Evolutionary conservation across 176 grass and related monocot species (phyloP), one percentile per base, ranked within the genome.

Genomic region (Elaeis guineensis): DNA sequence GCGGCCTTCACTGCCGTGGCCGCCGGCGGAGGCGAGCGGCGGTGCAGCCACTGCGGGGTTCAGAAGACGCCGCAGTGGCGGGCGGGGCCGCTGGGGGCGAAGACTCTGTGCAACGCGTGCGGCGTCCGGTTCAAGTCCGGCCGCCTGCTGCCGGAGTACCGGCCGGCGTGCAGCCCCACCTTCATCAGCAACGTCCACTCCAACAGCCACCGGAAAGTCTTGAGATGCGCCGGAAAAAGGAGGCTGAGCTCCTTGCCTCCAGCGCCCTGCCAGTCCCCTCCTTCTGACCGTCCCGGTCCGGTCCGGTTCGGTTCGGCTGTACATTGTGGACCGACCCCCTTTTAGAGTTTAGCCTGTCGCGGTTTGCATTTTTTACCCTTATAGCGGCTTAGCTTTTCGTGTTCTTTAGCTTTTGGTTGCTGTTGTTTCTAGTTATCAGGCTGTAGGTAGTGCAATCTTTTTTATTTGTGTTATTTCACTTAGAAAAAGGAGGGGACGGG

Each of bases 41-140:
- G 93, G 55, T 98, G 93, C 84, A 92, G 81, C 72, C 87, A 98
- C 93, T 92, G 93, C 58, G 87, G 87, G 17, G 93, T 85, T 4
- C 82, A 92, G 58, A 98, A 98, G 79, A 98, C 87, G 18, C 93
- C 87, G 18, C 93, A 98, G 70, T 98, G 93, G 93, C 82, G 93
- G 6, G 87, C 87, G 0, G 93, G 93, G 0, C 93, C 87, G 1
- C 75, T 85, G 52, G 93, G 93, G 48, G 79, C 93, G 32, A 98
- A 92, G 66, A 91, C 93, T 2, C 76, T 97, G n/a, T 97, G 87
- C 78, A 97, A 97, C 58, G 93, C 93, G 18, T 97, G 87, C 77
- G 92, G 92, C 51, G 92, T 97, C 16, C 84, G 92, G 3, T 97
- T 75, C 78, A 97, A 97, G 87, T 97, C 93, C 3, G 93, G 93